Percentiles rank a stretch among this genome's conserved stretches.
Conservation (phyloP, 2,329 filamentous ascomycete genomes). For the Pseudogymnoascus sp. region DNA sequence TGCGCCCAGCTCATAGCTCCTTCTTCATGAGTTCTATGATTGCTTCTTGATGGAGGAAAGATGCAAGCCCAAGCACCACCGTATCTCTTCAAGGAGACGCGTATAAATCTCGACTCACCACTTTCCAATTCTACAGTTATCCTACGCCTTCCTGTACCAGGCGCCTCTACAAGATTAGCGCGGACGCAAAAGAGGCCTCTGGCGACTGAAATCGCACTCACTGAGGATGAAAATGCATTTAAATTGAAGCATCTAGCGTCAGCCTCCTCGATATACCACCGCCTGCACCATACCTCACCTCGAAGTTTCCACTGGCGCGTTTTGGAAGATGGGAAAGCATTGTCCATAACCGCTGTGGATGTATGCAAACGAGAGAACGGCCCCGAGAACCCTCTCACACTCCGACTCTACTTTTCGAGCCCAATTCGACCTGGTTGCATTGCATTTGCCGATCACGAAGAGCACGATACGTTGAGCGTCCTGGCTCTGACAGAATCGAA, state of each 20-base stretch:
- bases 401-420: constrained; percentile 71
- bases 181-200: constrained; percentile 38
- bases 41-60: constrained; percentile 52
- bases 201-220: constrained; percentile 33
- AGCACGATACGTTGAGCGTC: constrained; percentile 70
- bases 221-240: constrained; percentile 69
- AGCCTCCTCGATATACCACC: constrained; percentile 78
- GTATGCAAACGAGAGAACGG: constrained; percentile 62
- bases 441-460: constrained; percentile 71
- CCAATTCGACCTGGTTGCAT: constrained; percentile 72
- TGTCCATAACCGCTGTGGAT: constrained; percentile 81
- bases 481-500: constrained; percentile 76
- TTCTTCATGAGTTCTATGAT: constrained; percentile 12
- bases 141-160: constrained; percentile 58
- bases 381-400: constrained; percentile 64
- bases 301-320: constrained; percentile 89
- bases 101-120: constrained; percentile 71
- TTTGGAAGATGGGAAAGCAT: constrained; percentile 67
- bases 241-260: constrained; percentile 66
- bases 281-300: constrained; percentile 67
- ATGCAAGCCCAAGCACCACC: constrained; percentile 60
- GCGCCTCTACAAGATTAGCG: constrained; percentile 29
- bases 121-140: constrained; percentile 64
- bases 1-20: constrained; percentile 17
- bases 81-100: constrained; percentile 79